A percentile compares a stretch with the other conserved stretches of the same genome.
Evolutionary conservation across 148 eudicot genomes (phyloP).

Genomic region (Camellia lanceoleosa): DNA sequence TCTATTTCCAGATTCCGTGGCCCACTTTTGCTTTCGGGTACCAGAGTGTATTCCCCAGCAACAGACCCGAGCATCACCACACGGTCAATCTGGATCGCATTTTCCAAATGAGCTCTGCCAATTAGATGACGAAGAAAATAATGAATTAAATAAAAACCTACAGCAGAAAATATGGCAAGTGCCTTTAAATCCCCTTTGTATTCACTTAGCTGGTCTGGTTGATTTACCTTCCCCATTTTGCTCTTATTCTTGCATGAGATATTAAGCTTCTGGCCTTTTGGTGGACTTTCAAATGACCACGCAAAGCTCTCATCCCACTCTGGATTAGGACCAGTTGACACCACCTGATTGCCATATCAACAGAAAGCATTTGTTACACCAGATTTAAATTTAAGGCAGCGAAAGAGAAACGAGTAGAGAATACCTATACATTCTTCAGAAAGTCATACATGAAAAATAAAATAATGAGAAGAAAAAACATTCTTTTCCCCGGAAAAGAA

Average conservation of each 20-base stretch:
- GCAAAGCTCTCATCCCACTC: constrained; percentile 90
- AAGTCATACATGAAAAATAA: too few species aligned
- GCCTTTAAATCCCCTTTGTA: neutral
- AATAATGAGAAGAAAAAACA: too few species aligned
- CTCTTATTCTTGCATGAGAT: constrained; percentile 99
- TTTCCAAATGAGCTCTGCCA: constrained; percentile 89
- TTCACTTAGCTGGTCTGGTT: neutral
- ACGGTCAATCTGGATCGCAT: constrained; percentile 96
- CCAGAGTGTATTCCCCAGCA: constrained; percentile 78
- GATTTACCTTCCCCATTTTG: constrained; percentile 92
- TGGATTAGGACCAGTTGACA: constrained; percentile 85
- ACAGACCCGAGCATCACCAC: constrained; percentile 96
- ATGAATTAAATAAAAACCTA: neutral
- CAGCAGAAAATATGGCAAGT: neutral
- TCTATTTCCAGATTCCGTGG: constrained; percentile 88
- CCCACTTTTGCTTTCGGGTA: constrained; percentile 96
- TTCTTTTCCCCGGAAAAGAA: too few species aligned
- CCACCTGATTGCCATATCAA: constrained; percentile 45
- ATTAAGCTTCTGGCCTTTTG: constrained; percentile 92
- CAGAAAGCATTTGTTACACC: neutral
- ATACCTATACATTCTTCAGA: too few species aligned
- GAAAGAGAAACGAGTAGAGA: neutral
- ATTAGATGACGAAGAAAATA: neutral
- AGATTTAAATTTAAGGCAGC: neutral
- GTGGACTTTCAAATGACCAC: constrained; percentile 97